Conservation (phyloP, 2,329 filamentous ascomycete genomes). For the Trichoderma endophyticum region DNA sequence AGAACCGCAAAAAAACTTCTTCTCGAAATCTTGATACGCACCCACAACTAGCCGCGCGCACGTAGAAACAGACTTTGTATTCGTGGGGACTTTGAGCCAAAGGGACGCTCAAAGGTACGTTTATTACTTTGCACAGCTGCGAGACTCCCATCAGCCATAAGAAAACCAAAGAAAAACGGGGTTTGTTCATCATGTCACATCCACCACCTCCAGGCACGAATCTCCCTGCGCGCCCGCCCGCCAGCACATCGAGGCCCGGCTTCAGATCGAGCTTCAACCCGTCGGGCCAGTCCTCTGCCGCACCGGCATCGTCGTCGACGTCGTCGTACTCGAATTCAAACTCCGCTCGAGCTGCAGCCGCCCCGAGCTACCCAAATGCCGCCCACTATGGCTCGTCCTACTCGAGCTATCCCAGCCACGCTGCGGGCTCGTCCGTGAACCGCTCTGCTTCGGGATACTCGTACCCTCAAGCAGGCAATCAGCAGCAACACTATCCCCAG, state of each 20-base stretch:
- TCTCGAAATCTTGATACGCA: not conserved
- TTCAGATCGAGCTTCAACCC: conserved; percentile 52
- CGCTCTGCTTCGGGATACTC: conserved; percentile 25
- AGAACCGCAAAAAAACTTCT: not conserved
- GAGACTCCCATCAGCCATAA: not conserved
- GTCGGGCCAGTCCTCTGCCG: conserved; percentile 29
- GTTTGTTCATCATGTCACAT: conserved; percentile 76
- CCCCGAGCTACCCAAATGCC: conserved; percentile 32
- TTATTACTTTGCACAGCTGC: conserved; percentile 23
- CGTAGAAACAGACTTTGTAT: not conserved
- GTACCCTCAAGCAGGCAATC: conserved; percentile 25
- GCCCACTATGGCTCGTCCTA: conserved; percentile 46
- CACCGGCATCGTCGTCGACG: conserved; percentile 33
- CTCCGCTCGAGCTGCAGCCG: conserved; percentile 20
- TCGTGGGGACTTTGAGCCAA: conserved; percentile 31
- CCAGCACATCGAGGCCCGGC: conserved; percentile 39
- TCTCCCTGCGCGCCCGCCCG: conserved; percentile 75
- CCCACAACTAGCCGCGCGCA: not conserved
- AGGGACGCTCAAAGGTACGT: conserved; percentile 51
- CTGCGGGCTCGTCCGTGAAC: conserved; percentile 28
- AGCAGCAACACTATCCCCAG: conserved; percentile 24
- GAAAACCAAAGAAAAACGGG: conserved; percentile 21
- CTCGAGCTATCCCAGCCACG: conserved; percentile 35
- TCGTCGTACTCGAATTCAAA: conserved; percentile 31
- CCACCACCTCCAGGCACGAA: conserved; percentile 73